Evolutionary conservation across 2,329 filamentous ascomycete genomes (phyloP).

Genomic region (Venturiaceae sp.): DNA sequence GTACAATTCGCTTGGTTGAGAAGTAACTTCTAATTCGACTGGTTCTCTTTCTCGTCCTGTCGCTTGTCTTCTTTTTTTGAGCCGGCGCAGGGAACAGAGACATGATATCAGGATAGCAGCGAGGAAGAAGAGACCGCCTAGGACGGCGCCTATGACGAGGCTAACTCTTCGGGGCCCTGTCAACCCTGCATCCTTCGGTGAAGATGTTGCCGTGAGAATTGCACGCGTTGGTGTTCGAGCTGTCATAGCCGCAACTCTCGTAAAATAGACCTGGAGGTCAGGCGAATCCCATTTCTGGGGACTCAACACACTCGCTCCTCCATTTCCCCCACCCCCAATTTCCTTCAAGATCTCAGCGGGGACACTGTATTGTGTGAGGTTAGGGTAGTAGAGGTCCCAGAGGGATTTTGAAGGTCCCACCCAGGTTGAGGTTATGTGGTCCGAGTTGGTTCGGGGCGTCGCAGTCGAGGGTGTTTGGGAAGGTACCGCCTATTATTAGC

Average conservation of each 20-base stretch:
- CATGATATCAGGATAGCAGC: not conserved
- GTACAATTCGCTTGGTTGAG: too few species aligned
- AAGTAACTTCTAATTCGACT: too few species aligned
- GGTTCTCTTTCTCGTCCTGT: not conserved
- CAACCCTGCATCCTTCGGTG: constrained; percentile 9
- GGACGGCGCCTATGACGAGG: constrained; percentile 29
- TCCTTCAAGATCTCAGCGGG: constrained; percentile 40
- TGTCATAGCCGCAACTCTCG: constrained; percentile 35
- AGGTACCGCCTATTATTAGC: constrained; percentile 52
- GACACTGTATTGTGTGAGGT: constrained; percentile 44
- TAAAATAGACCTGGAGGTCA: constrained; percentile 46
- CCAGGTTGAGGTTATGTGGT: constrained; percentile 46
- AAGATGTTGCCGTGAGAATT: constrained; percentile 19
- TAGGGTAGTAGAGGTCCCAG: constrained; percentile 44
- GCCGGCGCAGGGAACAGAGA: not conserved
- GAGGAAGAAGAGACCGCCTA: constrained; percentile 23
- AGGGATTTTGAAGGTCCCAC: constrained; percentile 36
- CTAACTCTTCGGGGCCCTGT: constrained; percentile 17
- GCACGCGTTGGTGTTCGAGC: constrained; percentile 42
- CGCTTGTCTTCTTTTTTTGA: not conserved
- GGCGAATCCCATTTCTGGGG: constrained; percentile 39
- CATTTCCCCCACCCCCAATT: constrained; percentile 30
- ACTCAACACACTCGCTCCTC: constrained; percentile 33
- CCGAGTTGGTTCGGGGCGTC: constrained; percentile 45
- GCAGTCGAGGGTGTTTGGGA: constrained; percentile 39